Percentiles rank a stretch among this genome's conserved stretches.
These are phyloP conservation scores for Solanum aculeatissimum DNA, from an alignment of 305 asterid genomes.

Conservation along the genomic window DNA sequence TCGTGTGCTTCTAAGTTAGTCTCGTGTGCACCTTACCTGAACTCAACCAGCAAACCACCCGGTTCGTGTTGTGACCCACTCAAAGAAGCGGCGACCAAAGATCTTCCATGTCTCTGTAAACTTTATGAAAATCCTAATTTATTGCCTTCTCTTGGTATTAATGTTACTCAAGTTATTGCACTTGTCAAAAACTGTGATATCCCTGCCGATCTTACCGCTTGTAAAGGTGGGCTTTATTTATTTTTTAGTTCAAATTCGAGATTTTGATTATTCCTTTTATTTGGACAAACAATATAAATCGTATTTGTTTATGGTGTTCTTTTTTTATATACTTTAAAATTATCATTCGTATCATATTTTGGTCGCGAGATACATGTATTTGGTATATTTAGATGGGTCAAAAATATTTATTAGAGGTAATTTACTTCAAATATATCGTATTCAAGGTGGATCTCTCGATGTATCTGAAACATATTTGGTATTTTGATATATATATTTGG, in stretches of 20 bases:
- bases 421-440: too few relatives aligned
- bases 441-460: too few relatives aligned
- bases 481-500: too few relatives aligned
- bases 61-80: slow-evolving; percentile 28
- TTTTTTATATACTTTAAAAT: too few relatives aligned
- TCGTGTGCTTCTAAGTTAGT: slow-evolving; percentile 15
- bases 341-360: too few relatives aligned
- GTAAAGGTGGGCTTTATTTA: background rate
- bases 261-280: background rate
- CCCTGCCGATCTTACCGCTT: slow-evolving; percentile 21
- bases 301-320: too few relatives aligned
- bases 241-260: background rate
- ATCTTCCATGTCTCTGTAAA: slow-evolving; percentile 44
- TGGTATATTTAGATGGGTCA: too few relatives aligned
- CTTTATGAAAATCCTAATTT: slow-evolving; percentile 15
- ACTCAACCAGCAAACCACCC: slow-evolving; percentile 26
- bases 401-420: too few relatives aligned
- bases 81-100: slow-evolving; percentile 14
- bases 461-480: too few relatives aligned
- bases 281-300: too few relatives aligned
- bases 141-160: slow-evolving; percentile 5
- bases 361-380: too few relatives aligned
- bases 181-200: slow-evolving; percentile 31
- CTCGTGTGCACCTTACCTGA: slow-evolving; percentile 18
- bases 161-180: slow-evolving; percentile 37